These are phyloP conservation scores for Talaromyces albobiverticillius DNA, from an alignment of 2,329 filamentous ascomycete genomes.

Conservation along the genomic window DNA sequence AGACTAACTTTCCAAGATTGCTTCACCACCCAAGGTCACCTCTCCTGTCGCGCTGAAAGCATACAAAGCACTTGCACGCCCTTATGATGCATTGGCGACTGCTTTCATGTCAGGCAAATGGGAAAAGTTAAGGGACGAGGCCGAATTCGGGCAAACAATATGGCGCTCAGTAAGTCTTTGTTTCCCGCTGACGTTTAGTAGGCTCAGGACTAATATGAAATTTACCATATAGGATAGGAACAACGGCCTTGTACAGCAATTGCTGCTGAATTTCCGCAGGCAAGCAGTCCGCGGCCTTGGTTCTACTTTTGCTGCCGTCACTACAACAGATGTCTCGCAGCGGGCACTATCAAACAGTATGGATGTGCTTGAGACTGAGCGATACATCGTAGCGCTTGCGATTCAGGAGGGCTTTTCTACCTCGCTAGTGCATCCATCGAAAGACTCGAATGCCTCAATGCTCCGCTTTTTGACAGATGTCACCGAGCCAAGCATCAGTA, in stretches of 20 bases:
- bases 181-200: not conserved
- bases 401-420: conserved; percentile 51
- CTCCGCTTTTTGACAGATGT: conserved; percentile 50
- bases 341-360: conserved; percentile 28
- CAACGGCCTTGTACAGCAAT: conserved; percentile 64
- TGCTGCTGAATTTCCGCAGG: conserved; percentile 68
- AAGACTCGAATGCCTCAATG: conserved; percentile 42
- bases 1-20: conserved; percentile 2
- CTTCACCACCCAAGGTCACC: conserved; percentile 56
- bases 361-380: conserved; percentile 28
- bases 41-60: conserved; percentile 53
- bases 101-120: conserved; percentile 64
- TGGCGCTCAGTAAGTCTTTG: conserved; percentile 56
- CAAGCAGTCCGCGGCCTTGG: conserved; percentile 73
- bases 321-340: conserved; percentile 48
- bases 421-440: conserved; percentile 43
- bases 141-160: conserved; percentile 55
- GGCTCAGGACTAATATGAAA: conserved; percentile 7
- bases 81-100: conserved; percentile 68
- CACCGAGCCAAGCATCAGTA: conserved; percentile 31
- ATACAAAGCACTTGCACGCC: conserved; percentile 59
- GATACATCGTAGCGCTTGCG: conserved; percentile 46
- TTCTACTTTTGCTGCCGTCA: conserved; percentile 66
- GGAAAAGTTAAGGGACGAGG: conserved; percentile 61
- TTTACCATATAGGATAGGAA: conserved; percentile 63